Conservation (phyloP, 2,329 filamentous ascomycete genomes). For the Metarhizium brunneum region DNA sequence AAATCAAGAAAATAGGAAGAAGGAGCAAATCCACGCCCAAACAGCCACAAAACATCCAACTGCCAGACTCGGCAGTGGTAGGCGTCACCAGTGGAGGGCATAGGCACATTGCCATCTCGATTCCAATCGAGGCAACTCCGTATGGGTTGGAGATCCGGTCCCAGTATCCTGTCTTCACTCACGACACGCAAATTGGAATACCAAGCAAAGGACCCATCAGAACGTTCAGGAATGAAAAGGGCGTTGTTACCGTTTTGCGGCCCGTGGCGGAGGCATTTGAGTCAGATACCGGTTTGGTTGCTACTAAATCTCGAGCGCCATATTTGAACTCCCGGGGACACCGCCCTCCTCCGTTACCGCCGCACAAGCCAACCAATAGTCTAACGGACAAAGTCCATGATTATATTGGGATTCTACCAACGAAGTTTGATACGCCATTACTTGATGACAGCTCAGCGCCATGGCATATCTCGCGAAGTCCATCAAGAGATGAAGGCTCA, state of each 20-base stretch:
- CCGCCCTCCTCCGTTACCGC: background rate
- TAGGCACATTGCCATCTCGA: slow-evolving; percentile 52
- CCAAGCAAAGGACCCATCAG: slow-evolving; percentile 13
- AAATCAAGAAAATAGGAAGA: slow-evolving; percentile 30
- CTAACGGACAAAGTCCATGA: slow-evolving; percentile 10
- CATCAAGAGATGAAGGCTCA: slow-evolving; percentile 2
- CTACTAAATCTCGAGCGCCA: background rate
- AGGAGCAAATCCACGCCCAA: slow-evolving; percentile 26
- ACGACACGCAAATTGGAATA: slow-evolving; percentile 6
- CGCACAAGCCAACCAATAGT: slow-evolving; percentile 10
- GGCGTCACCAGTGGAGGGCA: slow-evolving; percentile 43
- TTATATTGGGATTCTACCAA: slow-evolving; percentile 15
- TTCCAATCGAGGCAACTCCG: slow-evolving; percentile 42
- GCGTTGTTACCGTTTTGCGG: slow-evolving; percentile 26
- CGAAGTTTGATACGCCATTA: slow-evolving; percentile 11
- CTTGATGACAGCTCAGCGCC: slow-evolving; percentile 12
- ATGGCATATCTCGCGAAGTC: slow-evolving; percentile 6
- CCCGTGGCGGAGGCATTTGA: slow-evolving; percentile 19
- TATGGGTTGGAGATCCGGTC: slow-evolving; percentile 23
- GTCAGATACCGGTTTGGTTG: background rate
- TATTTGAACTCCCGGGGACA: slow-evolving; percentile 2
- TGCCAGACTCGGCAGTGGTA: slow-evolving; percentile 48
- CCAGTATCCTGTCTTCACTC: slow-evolving; percentile 23
- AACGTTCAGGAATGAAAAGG: slow-evolving; percentile 24
- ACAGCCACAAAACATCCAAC: slow-evolving; percentile 22